A percentile compares a stretch with the other conserved stretches of the same genome.
These are phyloP conservation scores for Sporothrix pallida DNA, from an alignment of 2,329 filamentous ascomycete genomes.

Conservation along the genomic window DNA sequence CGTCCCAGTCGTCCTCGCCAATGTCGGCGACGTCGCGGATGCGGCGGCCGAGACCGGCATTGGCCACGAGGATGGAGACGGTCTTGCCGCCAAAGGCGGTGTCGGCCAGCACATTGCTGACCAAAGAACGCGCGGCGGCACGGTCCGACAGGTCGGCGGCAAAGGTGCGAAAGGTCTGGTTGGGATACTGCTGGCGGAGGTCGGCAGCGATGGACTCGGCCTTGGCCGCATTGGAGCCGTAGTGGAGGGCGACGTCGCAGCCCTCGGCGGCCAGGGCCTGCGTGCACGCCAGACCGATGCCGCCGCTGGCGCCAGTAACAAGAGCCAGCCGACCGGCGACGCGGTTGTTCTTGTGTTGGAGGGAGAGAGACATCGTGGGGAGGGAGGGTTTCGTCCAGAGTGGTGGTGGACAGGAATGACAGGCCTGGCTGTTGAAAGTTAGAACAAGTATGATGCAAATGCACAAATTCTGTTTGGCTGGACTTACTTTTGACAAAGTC, in stretches of 20 bases:
- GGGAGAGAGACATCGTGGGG: conserved; percentile 16
- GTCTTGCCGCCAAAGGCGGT: conserved; percentile 57
- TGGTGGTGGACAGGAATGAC: background rate
- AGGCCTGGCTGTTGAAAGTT: background rate
- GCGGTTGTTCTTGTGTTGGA: conserved; percentile 42
- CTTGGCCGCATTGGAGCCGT: conserved; percentile 42
- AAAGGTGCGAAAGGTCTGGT: conserved; percentile 46
- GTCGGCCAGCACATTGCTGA: conserved; percentile 40
- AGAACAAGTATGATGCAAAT: background rate
- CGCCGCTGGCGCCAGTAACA: conserved; percentile 44
- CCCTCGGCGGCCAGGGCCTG: conserved; percentile 46
- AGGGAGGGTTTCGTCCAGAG: background rate
- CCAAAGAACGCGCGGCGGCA: conserved; percentile 46
- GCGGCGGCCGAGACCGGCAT: conserved; percentile 70
- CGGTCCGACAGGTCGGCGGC: conserved; percentile 64
- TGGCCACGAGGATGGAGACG: conserved; percentile 66
- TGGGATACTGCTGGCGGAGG: conserved; percentile 36
- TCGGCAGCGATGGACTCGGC: conserved; percentile 43
- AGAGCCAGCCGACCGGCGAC: conserved; percentile 46
- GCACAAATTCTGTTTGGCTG: no score
- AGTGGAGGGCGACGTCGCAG: conserved; percentile 46
- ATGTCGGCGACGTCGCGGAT: conserved; percentile 63
- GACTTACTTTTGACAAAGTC: no score
- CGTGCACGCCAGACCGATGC: conserved; percentile 46
- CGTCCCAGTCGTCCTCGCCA: conserved; percentile 67